These are phyloP conservation scores for Blastobotrys chiropterorum DNA, from an alignment of 805 yeast genomes.

Conservation along the genomic window DNA sequence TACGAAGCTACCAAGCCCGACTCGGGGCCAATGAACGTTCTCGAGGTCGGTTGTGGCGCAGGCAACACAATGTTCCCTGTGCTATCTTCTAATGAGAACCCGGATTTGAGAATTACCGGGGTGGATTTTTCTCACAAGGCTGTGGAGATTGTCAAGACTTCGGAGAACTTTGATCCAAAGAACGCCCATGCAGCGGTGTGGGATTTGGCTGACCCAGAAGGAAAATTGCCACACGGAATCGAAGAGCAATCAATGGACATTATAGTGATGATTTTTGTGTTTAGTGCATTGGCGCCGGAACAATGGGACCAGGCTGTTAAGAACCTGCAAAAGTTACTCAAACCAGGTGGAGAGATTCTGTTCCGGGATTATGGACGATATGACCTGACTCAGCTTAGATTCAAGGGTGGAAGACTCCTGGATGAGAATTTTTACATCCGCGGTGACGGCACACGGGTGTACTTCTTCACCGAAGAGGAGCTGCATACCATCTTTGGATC, in stretches of 20 bases:
- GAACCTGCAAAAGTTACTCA: constrained; percentile 65
- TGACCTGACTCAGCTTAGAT: constrained; percentile 90
- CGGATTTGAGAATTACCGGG: constrained; percentile 66
- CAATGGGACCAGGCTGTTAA: constrained; percentile 82
- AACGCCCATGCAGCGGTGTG: constrained; percentile 82
- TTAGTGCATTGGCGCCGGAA: constrained; percentile 83
- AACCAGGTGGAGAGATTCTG: constrained; percentile 87
- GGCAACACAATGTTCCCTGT: constrained; percentile 96
- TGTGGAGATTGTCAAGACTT: constrained; percentile 69
- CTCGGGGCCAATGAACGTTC: constrained; percentile 62
- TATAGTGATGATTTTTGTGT: constrained; percentile 91
- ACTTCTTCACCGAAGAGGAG: constrained; percentile 94
- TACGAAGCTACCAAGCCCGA: constrained; percentile 72
- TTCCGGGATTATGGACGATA: constrained; percentile 95
- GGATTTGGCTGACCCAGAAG: constrained; percentile 82
- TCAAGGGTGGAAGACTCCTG: constrained; percentile 77
- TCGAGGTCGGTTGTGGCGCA: constrained; percentile 97
- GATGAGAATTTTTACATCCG: constrained; percentile 93
- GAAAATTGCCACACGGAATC: constrained; percentile 74
- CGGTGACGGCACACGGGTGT: constrained; percentile 97
- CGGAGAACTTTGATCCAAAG: constrained; percentile 53
- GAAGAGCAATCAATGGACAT: constrained; percentile 80
- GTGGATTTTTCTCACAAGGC: constrained; percentile 90
- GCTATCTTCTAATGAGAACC: constrained; percentile 73
- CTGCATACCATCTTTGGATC: constrained; percentile 62